Evolutionary conservation across 257 asterid genomes (phyloP).

Genomic region (Parsonsia alboflavescens): DNA sequence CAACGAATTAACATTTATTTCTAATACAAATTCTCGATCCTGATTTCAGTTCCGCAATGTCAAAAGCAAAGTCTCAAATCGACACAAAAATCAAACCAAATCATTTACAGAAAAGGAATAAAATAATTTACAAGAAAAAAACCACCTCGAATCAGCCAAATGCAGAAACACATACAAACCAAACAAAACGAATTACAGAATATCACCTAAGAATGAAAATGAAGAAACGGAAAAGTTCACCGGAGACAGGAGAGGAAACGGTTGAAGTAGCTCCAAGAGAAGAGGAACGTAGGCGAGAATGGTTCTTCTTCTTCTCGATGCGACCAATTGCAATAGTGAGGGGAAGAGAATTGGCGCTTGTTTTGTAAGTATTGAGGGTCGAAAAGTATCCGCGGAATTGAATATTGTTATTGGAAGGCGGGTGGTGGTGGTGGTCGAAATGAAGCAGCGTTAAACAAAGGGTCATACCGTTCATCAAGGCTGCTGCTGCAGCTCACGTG

Average conservation of each 20-base stretch:
- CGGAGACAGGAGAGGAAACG: slow-evolving; percentile 16
- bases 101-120: not conserved
- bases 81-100: not conserved
- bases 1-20: not conserved
- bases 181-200: not conserved
- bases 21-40: not conserved
- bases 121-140: not conserved
- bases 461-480: slow-evolving; percentile 2
- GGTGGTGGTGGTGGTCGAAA: not conserved
- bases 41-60: not conserved
- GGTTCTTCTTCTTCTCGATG: not conserved
- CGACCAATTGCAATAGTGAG: not conserved
- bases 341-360: not conserved
- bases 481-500: not conserved
- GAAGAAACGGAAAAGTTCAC: not conserved
- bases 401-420: not conserved
- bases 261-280: slow-evolving; percentile 2
- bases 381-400: not conserved
- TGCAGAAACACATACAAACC: not conserved
- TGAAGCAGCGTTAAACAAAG: not conserved
- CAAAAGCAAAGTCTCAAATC: not conserved
- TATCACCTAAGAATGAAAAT: not conserved
- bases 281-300: not conserved
- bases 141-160: not conserved
- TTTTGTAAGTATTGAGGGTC: not conserved